Base-by-base conservation (phyloP, 495 filamentous ascomycete genomes). In the Aspergillus indologenus region DNA sequence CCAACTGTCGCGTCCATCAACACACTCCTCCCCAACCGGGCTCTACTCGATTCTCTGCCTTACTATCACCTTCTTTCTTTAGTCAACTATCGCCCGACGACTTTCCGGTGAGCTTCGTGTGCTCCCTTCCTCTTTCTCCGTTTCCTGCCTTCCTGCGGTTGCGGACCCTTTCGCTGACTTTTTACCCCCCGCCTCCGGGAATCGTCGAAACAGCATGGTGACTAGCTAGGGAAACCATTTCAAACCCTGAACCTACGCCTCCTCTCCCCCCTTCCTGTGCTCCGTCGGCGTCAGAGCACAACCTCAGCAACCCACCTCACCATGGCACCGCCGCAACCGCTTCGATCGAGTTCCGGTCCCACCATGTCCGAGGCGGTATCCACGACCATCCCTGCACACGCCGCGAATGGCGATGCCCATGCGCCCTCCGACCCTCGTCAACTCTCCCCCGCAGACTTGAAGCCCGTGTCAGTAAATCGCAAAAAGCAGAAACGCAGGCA, bases 401-500 rank as follows among this genome's bases (percentile, higher is more conserved):
- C 72, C 60, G 70, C 70, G 24, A 76, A 74, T 57, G 69, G 71
- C 61, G 66, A 67, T 20, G 54, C 64, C 34, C 59, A 71, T 61
- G 61, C 66, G 62, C 64, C 58, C 57, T 70, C 59, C 61, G 65
- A 67, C 40, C 66, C 61, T 65, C 66, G 58, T 61, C 65, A 60
- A 53, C 66, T 57, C 49, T 57, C 69, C 8, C 54, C 57, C 19
- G 51, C 66, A 56, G 72, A 68, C 54, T 56, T 62, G n/a, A 74
- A 67, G 56, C 62, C 75, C 5, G 60, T 67, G 31, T 71, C 80
- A 4, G 88, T 93, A 45, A 96, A 96, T 73, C 85, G 89, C 67
- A 96, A 96, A 76, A 96, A 96, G 73, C 89, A 92, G 70, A 96
- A 96, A 73, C 83, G 89, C 29, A 85, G 89, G 61, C 80, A 86